Evolutionary conservation across 2,329 filamentous ascomycete species (phyloP).

Genomic region (Pseudomassariella vexata): DNA sequence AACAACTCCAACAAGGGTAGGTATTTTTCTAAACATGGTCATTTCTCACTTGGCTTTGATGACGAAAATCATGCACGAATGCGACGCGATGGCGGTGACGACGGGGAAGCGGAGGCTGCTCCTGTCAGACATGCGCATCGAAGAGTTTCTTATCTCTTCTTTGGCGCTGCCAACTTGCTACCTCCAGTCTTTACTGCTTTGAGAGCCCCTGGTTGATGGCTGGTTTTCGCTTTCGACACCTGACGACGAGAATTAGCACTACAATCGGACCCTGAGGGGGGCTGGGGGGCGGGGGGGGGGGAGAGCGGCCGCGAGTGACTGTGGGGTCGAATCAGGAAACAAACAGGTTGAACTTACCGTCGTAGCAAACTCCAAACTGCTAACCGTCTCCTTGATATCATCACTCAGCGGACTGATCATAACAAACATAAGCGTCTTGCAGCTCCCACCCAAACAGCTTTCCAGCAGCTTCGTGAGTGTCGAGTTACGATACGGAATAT

Average conservation of each 20-base stretch:
- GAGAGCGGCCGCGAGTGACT: no score
- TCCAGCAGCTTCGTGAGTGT: constrained; percentile 17
- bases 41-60: no score
- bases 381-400: constrained; percentile 10
- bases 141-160: constrained; percentile 7
- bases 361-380: constrained; percentile 11
- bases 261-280: background rate
- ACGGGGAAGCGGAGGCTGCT: no score
- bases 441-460: constrained; percentile 14
- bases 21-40: no score
- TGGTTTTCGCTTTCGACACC: constrained; percentile 10
- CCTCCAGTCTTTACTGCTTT: constrained; percentile 9
- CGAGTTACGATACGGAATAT: constrained; percentile 10
- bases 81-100: no score
- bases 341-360: no score
- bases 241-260: background rate
- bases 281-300: no score
- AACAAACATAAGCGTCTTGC: constrained; percentile 22
- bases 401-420: constrained; percentile 18
- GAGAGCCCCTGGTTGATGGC: constrained; percentile 6
- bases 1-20: no score
- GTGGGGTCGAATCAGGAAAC: no score
- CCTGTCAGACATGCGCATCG: no score
- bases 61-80: no score
- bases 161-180: background rate